A percentile compares a stretch with the other conserved stretches of the same genome.
Evolutionary conservation across 2,329 filamentous ascomycete species (phyloP).

Genomic region (Claviceps sp.): DNA sequence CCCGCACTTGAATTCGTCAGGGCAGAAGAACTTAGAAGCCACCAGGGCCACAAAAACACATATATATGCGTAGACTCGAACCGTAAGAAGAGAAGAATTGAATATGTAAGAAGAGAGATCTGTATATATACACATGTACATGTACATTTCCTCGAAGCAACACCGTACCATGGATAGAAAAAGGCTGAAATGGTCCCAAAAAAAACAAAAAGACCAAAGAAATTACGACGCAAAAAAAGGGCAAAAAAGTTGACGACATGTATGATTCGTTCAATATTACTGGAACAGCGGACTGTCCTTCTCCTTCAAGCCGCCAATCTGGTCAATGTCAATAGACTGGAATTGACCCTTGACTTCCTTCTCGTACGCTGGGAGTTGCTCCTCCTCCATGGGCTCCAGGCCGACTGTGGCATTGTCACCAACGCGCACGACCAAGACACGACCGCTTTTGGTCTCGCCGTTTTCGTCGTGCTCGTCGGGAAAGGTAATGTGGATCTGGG

Average conservation of each 20-base stretch:
- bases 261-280: conserved; percentile 11
- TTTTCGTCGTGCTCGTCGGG: conserved; percentile 84
- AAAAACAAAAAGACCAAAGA: conserved; percentile 4
- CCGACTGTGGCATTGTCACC: conserved; percentile 77
- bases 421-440: conserved; percentile 83
- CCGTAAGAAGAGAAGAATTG: too few species aligned
- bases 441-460: conserved; percentile 69
- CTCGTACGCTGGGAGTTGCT: conserved; percentile 77
- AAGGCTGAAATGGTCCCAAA: conserved; percentile 3
- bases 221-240: conserved; percentile 4
- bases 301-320: conserved; percentile 89
- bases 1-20: too few species aligned
- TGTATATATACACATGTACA: too few species aligned
- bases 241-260: conserved; percentile 1
- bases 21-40: too few species aligned
- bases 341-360: conserved; percentile 68
- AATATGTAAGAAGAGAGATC: too few species aligned
- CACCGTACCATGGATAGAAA: neutral
- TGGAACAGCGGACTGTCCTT: conserved; percentile 44
- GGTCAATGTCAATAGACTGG: conserved; percentile 86
- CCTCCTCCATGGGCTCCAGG: conserved; percentile 72
- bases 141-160: too few species aligned
- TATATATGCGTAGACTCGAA: too few species aligned
- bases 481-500: conserved; percentile 96
- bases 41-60: too few species aligned